phyloP scores from a whole-genome alignment of 139 green algal genomes.

The Chlamydomonas sphaeroides region DNA sequence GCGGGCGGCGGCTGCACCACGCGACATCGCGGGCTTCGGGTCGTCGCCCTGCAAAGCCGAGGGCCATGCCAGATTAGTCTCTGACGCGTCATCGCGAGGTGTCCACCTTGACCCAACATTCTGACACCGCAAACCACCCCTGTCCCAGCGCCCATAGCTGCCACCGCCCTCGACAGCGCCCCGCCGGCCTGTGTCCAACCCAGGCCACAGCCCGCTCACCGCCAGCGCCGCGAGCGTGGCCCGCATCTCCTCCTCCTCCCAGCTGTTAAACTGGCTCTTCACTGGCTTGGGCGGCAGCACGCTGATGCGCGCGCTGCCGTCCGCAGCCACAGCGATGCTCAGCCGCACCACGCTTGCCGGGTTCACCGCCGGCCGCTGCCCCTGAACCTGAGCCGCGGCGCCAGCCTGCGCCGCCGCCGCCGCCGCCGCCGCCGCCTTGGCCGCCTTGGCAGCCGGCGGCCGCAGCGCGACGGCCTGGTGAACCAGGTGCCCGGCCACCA shows the following conservation, averaged over 20 bases:
- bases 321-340: slow-evolving; percentile 18
- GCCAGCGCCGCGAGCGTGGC: slow-evolving; percentile 31
- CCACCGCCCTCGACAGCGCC: too few relatives aligned
- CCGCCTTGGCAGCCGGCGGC: slow-evolving; percentile 13
- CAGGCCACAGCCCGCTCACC: slow-evolving; percentile 9
- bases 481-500: slow-evolving; percentile 30
- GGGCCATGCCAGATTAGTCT: too few relatives aligned
- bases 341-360: slow-evolving; percentile 27
- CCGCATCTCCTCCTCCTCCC: slow-evolving; percentile 44
- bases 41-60: not conserved
- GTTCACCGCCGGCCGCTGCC: not conserved
- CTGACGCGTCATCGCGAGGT: too few relatives aligned
- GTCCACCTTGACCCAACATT: too few relatives aligned
- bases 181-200: too few relatives aligned
- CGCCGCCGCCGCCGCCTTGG: not conserved
- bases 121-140: not conserved
- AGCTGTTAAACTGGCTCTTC: slow-evolving; percentile 19
- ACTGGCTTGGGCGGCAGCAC: slow-evolving; percentile 21
- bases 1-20: too few relatives aligned
- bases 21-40: not conserved
- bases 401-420: not conserved
- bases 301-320: slow-evolving; percentile 37
- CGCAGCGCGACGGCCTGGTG: slow-evolving; percentile 62
- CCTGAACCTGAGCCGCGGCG: too few relatives aligned
- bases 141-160: too few relatives aligned